Evolutionary conservation across 805 yeast species (phyloP).

Genomic region (Pichia insulana): DNA sequence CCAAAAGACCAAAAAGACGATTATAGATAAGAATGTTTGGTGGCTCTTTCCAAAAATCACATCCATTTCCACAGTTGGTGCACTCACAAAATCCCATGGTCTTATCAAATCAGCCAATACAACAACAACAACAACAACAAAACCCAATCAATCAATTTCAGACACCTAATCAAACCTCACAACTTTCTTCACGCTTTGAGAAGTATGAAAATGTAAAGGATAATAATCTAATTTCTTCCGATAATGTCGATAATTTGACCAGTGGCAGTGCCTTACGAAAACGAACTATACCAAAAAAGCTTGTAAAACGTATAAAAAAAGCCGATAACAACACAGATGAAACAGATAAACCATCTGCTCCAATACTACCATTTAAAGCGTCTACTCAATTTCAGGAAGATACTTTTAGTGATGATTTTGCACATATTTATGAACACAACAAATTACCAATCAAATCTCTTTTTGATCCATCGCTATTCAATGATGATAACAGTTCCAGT

Average conservation of each 20-base stretch:
- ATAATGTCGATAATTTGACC: not conserved
- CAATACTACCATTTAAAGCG: conserved; percentile 19
- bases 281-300: conserved; percentile 38
- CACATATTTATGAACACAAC: conserved; percentile 20
- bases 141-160: not conserved
- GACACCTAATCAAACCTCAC: not conserved
- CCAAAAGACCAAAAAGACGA: no score
- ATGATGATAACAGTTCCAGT: conserved; percentile 29
- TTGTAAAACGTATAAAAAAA: conserved; percentile 34
- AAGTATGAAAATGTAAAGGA: conserved; percentile 10
- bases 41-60: not conserved
- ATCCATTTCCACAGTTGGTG: conserved; percentile 2
- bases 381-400: conserved; percentile 16
- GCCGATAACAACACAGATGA: conserved; percentile 25
- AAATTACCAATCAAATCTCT: conserved; percentile 45
- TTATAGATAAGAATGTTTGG: not conserved
- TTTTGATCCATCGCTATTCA: conserved; percentile 37
- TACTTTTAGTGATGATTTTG: conserved; percentile 14
- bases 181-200: conserved; percentile 14
- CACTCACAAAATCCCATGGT: not conserved
- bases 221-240: not conserved
- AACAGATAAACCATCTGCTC: conserved; percentile 16
- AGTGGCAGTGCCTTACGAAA: conserved; percentile 28
- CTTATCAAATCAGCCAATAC: not conserved
- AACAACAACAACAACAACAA: conserved; percentile 4